These are phyloP conservation scores for Leccinum variicolor DNA, from an alignment of 768 basidiomycete genomes.

Conservation along the genomic window DNA sequence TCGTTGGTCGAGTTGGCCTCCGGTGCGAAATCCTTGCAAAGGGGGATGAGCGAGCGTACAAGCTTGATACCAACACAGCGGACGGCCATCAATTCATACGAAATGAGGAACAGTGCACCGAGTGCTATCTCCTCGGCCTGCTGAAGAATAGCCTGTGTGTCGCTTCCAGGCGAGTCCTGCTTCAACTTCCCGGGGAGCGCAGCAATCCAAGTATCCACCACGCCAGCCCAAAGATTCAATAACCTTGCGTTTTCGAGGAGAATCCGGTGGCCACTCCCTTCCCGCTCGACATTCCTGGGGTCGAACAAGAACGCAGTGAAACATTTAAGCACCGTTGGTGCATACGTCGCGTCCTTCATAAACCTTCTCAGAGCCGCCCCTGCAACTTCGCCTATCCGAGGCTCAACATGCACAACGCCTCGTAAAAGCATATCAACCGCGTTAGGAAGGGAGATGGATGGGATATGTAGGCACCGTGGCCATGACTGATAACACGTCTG, in stretches of 20 bases:
- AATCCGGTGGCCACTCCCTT: constrained; percentile 59
- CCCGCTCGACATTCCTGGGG: constrained; percentile 57
- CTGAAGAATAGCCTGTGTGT: constrained; percentile 39
- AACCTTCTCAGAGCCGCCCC: constrained; percentile 67
- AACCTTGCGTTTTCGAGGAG: constrained; percentile 66
- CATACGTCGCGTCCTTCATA: constrained; percentile 56
- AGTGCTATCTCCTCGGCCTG: constrained; percentile 64
- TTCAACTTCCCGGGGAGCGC: constrained; percentile 40
- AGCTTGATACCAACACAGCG: constrained; percentile 62
- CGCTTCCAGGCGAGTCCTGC: constrained; percentile 38
- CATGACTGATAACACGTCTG: constrained; percentile 78
- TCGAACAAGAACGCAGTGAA: constrained; percentile 76
- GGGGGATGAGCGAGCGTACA: constrained; percentile 51
- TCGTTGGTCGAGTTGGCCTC: constrained; percentile 30
- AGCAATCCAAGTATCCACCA: constrained; percentile 69
- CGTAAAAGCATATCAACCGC: constrained; percentile 76
- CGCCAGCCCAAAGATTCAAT: constrained; percentile 66
- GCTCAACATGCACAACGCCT: constrained; percentile 85
- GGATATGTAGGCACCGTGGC: constrained; percentile 72
- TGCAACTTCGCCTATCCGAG: constrained; percentile 66
- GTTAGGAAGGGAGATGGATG: constrained; percentile 49
- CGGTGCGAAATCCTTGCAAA: constrained; percentile 44
- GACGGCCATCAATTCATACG: constrained; percentile 49
- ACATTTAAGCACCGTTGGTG: constrained; percentile 55
- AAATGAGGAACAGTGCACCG: constrained; percentile 71